phyloP scores from a whole-genome alignment of 2,329 filamentous ascomycete species.

The Coniochaeta prunicola region DNA sequence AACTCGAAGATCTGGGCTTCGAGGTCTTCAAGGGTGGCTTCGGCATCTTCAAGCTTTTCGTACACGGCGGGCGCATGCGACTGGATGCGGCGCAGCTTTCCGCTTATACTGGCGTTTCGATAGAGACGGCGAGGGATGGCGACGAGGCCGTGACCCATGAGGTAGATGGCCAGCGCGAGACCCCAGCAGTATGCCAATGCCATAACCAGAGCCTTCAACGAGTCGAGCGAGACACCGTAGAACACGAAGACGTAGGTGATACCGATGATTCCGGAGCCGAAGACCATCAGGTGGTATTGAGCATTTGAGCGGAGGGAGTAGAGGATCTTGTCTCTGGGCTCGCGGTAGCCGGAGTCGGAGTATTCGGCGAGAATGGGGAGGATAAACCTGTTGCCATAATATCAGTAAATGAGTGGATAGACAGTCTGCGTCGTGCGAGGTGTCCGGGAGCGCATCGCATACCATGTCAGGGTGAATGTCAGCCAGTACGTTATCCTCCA shows the following conservation, averaged over 20 bases:
- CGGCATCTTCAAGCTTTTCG: conserved; percentile 81
- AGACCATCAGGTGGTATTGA: conserved; percentile 76
- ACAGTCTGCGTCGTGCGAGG: background rate
- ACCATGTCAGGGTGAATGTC: conserved; percentile 93
- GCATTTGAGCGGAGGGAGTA: conserved; percentile 86
- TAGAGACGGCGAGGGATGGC: conserved; percentile 79
- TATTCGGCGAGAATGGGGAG: conserved; percentile 92
- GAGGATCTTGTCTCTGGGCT: conserved; percentile 69
- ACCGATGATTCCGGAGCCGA: conserved; percentile 63
- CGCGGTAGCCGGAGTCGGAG: conserved; percentile 86
- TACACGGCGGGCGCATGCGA: conserved; percentile 71
- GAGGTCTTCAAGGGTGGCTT: conserved; percentile 70
- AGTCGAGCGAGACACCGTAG: conserved; percentile 64
- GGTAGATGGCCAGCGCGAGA: conserved; percentile 82
- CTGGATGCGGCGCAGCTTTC: conserved; percentile 68
- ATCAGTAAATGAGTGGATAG: conserved; percentile 8
- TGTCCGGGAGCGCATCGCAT: conserved; percentile 19
- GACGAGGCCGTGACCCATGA: conserved; percentile 96
- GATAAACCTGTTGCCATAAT: conserved; percentile 62
- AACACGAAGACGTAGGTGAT: conserved; percentile 77
- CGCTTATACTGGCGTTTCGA: conserved; percentile 69
- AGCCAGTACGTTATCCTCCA: conserved; percentile 98
- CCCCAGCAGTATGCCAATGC: conserved; percentile 93
- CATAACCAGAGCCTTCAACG: conserved; percentile 82
- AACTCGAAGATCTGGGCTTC: conserved; percentile 77